Percentiles rank a stretch among this genome's conserved stretches.
These are phyloP conservation scores for Sequoia sempervirens DNA, from an alignment of 75 land plant species.

Conservation along the genomic window DNA sequence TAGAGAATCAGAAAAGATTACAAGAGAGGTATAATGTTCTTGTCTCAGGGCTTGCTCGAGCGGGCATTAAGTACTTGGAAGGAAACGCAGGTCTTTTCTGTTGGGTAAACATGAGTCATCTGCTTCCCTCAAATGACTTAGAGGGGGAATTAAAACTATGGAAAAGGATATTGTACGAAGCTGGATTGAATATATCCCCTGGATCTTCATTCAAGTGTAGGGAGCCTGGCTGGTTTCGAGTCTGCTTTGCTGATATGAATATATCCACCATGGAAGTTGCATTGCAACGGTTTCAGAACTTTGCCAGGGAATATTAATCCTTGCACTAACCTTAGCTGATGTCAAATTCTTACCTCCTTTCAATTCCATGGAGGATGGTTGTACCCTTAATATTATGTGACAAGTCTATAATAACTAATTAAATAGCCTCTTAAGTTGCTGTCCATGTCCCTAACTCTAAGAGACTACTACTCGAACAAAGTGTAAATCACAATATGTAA, in stretches of 20 bases:
- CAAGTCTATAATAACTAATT: too few relatives aligned
- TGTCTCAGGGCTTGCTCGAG: not conserved
- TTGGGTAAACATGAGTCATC: too few relatives aligned
- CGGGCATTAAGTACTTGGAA: not conserved
- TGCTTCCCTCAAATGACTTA: too few relatives aligned
- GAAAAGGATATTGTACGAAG: not conserved
- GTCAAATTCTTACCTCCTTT: too few relatives aligned
- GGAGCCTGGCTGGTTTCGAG: not conserved
- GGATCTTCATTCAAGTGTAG: not conserved
- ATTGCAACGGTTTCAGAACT: not conserved
- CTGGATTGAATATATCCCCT: not conserved
- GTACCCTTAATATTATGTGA: too few relatives aligned
- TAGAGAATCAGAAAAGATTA: conserved; percentile 49
- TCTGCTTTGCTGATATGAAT: not conserved
- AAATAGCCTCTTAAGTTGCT: too few relatives aligned
- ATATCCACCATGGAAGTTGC: not conserved
- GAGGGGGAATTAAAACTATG: not conserved
- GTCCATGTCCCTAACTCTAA: too few relatives aligned
- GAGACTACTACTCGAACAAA: too few relatives aligned
- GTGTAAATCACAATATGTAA: too few relatives aligned
- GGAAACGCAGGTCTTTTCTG: too few relatives aligned
- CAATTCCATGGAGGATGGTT: too few relatives aligned
- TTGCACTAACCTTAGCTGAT: too few relatives aligned
- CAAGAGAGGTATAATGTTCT: not conserved
- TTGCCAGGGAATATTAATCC: not conserved